These are phyloP conservation scores for Phytomonas sp. DNA, from an alignment of 208 protist genomes.

Conservation along the genomic window DNA sequence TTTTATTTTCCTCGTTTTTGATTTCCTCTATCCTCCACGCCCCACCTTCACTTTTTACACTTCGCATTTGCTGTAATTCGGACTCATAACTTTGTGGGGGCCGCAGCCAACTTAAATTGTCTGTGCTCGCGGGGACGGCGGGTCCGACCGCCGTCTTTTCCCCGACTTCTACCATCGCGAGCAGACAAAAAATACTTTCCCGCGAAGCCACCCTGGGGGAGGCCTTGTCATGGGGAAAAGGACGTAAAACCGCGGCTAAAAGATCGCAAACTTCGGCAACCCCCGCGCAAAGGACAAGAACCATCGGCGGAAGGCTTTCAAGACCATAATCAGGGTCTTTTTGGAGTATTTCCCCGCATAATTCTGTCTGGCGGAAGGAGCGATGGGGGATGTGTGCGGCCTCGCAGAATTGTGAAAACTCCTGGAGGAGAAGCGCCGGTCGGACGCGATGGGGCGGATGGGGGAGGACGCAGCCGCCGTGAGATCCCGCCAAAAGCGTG, in stretches of 20 bases:
- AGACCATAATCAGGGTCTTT: background rate
- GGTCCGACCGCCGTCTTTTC: slow-evolving; percentile 4
- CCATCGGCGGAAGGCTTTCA: background rate
- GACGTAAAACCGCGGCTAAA: slow-evolving; percentile 5
- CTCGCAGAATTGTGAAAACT: slow-evolving; percentile 2
- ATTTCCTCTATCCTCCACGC: background rate
- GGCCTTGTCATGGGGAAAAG: background rate
- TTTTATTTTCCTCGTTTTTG: background rate
- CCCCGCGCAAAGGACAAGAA: background rate
- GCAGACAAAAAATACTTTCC: slow-evolving; percentile 10
- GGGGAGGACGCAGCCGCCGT: slow-evolving; percentile 17
- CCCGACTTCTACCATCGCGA: slow-evolving; percentile 16
- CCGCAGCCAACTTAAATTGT: slow-evolving; percentile 25
- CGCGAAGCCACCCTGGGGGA: background rate
- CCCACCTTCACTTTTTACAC: background rate
- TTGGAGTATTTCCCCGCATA: background rate
- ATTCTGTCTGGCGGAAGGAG: background rate
- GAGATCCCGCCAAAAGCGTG: slow-evolving; percentile 1
- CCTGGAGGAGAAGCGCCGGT: background rate
- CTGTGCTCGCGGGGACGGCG: background rate
- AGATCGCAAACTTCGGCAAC: background rate
- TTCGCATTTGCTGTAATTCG: slow-evolving; percentile 7
- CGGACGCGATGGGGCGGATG: background rate
- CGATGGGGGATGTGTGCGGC: background rate
- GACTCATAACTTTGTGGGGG: slow-evolving; percentile 31